These are phyloP conservation scores for Aureobasidium uvarum DNA, from an alignment of 2,329 filamentous ascomycete species.

Conservation along the genomic window DNA sequence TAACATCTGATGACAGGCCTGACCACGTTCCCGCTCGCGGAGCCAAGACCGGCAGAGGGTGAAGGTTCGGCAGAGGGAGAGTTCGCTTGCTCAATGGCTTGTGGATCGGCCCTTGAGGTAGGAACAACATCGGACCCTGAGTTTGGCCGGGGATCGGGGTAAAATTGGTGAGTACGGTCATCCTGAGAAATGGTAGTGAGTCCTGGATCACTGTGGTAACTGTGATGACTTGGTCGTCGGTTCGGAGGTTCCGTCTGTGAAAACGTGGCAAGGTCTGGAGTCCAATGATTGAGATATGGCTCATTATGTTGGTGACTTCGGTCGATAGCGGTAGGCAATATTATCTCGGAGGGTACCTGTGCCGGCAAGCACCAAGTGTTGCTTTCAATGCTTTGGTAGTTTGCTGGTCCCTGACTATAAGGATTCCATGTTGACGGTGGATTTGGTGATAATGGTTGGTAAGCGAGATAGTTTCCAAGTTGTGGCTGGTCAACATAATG, in stretches of 20 bases:
- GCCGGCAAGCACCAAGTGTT: neutral
- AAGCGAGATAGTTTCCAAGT: neutral
- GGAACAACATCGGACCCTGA: neutral
- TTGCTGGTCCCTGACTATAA: neutral
- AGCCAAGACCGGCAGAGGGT: neutral
- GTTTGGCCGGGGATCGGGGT: neutral
- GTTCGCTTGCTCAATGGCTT: neutral
- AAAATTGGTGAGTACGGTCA: no score
- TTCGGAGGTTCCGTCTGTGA: neutral
- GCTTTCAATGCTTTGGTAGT: neutral
- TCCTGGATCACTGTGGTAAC: constrained; percentile 2
- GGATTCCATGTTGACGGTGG: neutral
- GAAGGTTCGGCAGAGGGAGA: neutral
- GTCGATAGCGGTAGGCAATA: neutral
- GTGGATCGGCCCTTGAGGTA: neutral
- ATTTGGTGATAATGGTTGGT: neutral
- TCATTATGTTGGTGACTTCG: neutral
- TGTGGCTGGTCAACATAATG: neutral
- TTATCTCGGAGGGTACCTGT: neutral
- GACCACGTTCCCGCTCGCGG: neutral
- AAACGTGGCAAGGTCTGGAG: neutral
- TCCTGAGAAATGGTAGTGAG: neutral
- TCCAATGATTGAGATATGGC: neutral
- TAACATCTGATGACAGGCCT: neutral
- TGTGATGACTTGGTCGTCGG: neutral